Evolutionary conservation across 2,329 filamentous ascomycete genomes (phyloP).

Genomic region (Colletotrichum tamarilloi): DNA sequence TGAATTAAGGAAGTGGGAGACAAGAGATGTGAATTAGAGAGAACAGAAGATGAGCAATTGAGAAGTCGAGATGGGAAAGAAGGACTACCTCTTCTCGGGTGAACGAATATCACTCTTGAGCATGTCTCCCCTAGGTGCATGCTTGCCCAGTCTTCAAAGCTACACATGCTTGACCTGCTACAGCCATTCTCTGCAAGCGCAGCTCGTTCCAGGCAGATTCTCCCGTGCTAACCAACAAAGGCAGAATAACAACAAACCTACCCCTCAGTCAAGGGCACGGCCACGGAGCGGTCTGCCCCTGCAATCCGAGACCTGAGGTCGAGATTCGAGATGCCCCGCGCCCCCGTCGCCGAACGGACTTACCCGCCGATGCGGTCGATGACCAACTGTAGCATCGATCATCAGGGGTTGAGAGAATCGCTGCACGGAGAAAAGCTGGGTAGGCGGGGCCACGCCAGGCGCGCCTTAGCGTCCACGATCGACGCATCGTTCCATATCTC

Average conservation of each 20-base stretch:
- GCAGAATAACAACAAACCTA: not conserved
- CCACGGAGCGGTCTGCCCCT: slow-evolving; percentile 17
- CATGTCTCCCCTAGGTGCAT: not conserved
- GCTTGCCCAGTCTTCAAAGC: not conserved
- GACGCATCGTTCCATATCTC: slow-evolving; percentile 19
- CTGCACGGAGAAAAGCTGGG: slow-evolving; percentile 26
- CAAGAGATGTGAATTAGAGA: too few species aligned
- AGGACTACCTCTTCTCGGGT: not conserved
- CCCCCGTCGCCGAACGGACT: slow-evolving; percentile 6
- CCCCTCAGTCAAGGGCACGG: slow-evolving; percentile 20
- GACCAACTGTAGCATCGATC: slow-evolving; percentile 34
- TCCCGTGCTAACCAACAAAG: not conserved
- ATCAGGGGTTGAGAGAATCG: slow-evolving; percentile 29
- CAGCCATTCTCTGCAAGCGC: not conserved
- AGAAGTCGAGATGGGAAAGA: not conserved
- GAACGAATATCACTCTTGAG: not conserved
- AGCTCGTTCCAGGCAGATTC: not conserved
- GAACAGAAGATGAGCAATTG: too few species aligned
- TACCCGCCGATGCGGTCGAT: slow-evolving; percentile 32
- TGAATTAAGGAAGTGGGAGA: too few species aligned
- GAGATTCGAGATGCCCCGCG: not conserved
- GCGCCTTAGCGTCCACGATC: slow-evolving; percentile 30
- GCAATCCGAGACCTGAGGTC: not conserved
- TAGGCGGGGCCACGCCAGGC: slow-evolving; percentile 26
- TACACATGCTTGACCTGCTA: not conserved